A percentile compares a stretch with the other conserved stretches of the same genome.
phyloP scores from a whole-genome alignment of 345 rosid species.

The Pistacia integerrima region DNA sequence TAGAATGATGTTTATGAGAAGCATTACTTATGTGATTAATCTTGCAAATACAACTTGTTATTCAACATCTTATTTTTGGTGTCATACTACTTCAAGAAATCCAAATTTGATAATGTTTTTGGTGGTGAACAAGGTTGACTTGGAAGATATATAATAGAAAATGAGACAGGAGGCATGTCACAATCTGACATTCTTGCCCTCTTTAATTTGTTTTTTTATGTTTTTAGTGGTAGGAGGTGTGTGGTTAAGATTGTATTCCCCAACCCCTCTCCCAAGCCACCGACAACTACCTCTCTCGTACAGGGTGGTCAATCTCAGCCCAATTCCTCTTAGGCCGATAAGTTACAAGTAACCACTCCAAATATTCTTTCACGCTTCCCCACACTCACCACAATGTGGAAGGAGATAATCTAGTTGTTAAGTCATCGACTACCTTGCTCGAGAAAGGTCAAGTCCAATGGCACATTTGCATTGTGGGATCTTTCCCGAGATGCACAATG shows the following conservation, averaged over 20 bases:
- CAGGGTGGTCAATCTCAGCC: too few relatives aligned
- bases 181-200: not conserved
- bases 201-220: not conserved
- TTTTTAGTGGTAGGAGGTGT: not conserved
- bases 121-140: conserved; percentile 75
- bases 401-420: too few relatives aligned
- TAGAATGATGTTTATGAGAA: not conserved
- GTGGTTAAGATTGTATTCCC: not conserved
- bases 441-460: too few relatives aligned
- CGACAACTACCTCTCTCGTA: too few relatives aligned
- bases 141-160: conserved; percentile 55
- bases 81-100: conserved; percentile 45
- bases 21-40: not conserved
- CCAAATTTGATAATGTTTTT: conserved; percentile 67
- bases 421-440: too few relatives aligned
- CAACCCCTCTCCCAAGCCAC: too few relatives aligned
- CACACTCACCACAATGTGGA: too few relatives aligned
- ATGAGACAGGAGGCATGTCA: conserved; percentile 56
- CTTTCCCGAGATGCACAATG: too few relatives aligned
- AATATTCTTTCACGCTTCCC: too few relatives aligned
- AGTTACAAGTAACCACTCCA: too few relatives aligned
- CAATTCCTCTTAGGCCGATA: too few relatives aligned
- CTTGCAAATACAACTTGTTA: not conserved
- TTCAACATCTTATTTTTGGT: not conserved
- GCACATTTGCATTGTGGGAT: too few relatives aligned